Base-by-base conservation (phyloP, 1,284 basidiomycete species). In the Thecaphora frezii region DNA sequence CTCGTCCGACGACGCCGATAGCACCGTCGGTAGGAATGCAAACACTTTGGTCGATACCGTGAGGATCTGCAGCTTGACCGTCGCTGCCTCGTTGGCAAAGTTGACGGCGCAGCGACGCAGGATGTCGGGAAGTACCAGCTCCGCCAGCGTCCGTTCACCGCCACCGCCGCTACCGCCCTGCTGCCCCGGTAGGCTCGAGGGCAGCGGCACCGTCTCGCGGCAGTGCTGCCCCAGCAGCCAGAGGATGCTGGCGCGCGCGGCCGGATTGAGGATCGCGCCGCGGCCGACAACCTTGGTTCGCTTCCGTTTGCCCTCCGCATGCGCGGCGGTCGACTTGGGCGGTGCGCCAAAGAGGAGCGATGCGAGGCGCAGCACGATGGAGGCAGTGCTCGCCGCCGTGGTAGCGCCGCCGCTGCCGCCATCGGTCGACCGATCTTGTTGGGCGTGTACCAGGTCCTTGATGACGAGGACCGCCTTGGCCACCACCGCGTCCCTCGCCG, bases 191-290 rank as follows among this genome's bases (percentile, higher is more conserved):
- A 23, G 24, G 21, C 13, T 46, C 21, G 28, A 40, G 24, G 47
- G 51, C 24, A 52, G 44, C 1, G 53, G 40, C 43, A 60, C 46
- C 22, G 33, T 21, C 30, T 56, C 54, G 39, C 56, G 55, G 14
- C 66, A 66, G 40, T 77, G 63, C 39, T 77, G 73, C 7, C 76
- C 76, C 18, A 78, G 48, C 24, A 77, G 52, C 75, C 75, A 78
- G 40, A 71, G 66, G 28, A 76, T 65, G 46, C 46, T 58, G 3
- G 68, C 69, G 42, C 73, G n/a, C 16, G 68, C 71, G 22, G 51
- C 52, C 0, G 59, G 57, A 38, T 68, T 54, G 1, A 57, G 45
- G 23, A 75, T 61, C 2, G 70, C 56, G 4, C 66, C 59, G 33
- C 67, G 69, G 26, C 68, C 71, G 25, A 75, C 40, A 14, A 73